Conservation (phyloP, 2,329 filamentous ascomycete genomes). For the Passalora sequoiae region DNA sequence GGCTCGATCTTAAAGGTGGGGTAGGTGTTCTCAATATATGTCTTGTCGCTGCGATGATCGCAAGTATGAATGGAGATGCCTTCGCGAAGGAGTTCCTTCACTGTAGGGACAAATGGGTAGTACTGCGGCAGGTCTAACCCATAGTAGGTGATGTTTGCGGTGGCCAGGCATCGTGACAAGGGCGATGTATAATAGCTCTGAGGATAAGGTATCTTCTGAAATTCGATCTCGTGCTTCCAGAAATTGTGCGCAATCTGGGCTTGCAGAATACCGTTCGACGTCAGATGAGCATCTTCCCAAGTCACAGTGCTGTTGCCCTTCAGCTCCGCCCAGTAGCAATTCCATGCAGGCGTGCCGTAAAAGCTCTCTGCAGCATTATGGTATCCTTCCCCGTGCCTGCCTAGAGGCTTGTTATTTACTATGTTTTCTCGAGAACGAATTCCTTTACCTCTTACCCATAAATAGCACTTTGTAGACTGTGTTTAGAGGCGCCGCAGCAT, state of each 20-base stretch:
- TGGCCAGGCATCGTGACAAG: slow-evolving; percentile 57
- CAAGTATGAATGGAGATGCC: slow-evolving; percentile 64
- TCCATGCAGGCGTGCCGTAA: slow-evolving; percentile 65
- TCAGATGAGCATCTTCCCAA: slow-evolving; percentile 63
- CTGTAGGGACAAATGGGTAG: slow-evolving; percentile 51
- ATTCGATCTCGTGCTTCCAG: slow-evolving; percentile 53
- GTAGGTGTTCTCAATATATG: slow-evolving; percentile 50
- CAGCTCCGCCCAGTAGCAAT: slow-evolving; percentile 59
- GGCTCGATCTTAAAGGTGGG: slow-evolving; percentile 54
- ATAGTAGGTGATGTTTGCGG: slow-evolving; percentile 58
- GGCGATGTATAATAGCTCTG: slow-evolving; percentile 64
- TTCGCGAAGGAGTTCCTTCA: slow-evolving; percentile 64
- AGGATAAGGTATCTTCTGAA: slow-evolving; percentile 55
- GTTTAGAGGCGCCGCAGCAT: slow-evolving; percentile 44
- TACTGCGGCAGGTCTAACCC: slow-evolving; percentile 49
- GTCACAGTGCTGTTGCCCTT: slow-evolving; percentile 58
- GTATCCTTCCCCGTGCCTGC: slow-evolving; percentile 63
- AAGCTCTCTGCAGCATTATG: slow-evolving; percentile 61
- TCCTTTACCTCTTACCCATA: too few relatives aligned
- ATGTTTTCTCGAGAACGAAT: too few relatives aligned
- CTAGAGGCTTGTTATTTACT: too few relatives aligned
- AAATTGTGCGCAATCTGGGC: slow-evolving; percentile 56
- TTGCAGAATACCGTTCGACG: slow-evolving; percentile 52
- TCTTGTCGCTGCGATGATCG: slow-evolving; percentile 55
- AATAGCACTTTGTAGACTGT: slow-evolving; percentile 66